A percentile compares a stretch with the other conserved stretches of the same genome.
Evolutionary conservation across 2,329 filamentous ascomycete genomes (phyloP).

Genomic region (Trichoderma sp.): DNA sequence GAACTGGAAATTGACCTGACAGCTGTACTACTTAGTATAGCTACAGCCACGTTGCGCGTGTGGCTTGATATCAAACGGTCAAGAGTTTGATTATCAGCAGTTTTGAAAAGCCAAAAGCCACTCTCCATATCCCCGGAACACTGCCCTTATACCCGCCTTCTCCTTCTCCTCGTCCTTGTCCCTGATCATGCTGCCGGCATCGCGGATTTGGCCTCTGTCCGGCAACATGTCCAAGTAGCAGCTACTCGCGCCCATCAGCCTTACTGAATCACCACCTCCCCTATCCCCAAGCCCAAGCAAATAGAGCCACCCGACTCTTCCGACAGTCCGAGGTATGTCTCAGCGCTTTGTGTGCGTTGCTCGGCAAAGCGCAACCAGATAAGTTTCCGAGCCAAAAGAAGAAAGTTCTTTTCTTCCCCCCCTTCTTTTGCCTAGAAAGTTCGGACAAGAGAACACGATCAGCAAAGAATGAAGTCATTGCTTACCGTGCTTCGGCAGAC

Average conservation of each 20-base stretch:
- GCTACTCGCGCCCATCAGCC: not conserved
- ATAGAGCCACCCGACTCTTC: constrained; percentile 12
- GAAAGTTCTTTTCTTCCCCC: not conserved
- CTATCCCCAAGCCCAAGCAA: not conserved
- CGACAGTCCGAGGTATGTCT: constrained; percentile 6
- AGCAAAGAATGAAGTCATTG: not conserved
- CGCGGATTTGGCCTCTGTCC: not conserved
- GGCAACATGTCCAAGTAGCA: not conserved
- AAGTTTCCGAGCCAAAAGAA: not conserved
- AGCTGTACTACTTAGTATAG: too few relatives aligned
- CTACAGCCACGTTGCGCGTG: not conserved
- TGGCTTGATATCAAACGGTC: not conserved
- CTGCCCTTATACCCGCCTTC: not conserved
- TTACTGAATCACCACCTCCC: not conserved
- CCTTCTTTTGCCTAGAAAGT: not conserved
- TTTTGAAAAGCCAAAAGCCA: not conserved
- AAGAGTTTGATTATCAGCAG: too few relatives aligned
- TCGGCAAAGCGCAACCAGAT: not conserved
- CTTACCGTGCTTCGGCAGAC: not conserved
- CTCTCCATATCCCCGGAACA: not conserved
- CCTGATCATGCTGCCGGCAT: too few relatives aligned
- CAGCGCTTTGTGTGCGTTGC: not conserved
- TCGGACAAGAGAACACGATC: not conserved
- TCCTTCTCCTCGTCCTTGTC: too few relatives aligned
- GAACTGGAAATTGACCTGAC: not conserved